Conservation (phyloP, 768 basidiomycete species). For the Leccinum incarnatum region DNA sequence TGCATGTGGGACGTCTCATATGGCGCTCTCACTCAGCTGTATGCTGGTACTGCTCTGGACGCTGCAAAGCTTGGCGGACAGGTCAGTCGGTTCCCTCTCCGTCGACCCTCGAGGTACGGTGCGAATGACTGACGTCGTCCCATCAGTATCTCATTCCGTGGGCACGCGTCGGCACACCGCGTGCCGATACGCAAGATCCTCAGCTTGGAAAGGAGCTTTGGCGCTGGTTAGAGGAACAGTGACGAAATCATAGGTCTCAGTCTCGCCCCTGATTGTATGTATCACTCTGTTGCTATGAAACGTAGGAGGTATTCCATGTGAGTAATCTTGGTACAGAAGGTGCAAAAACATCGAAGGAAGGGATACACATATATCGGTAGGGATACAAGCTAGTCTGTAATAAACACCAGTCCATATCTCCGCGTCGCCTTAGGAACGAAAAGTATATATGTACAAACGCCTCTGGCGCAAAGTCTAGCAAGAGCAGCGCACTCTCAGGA, state of each 20-base stretch:
- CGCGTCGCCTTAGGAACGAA: background rate
- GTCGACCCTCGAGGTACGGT: background rate
- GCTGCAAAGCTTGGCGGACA: conserved; percentile 7
- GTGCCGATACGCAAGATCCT: conserved; percentile 2
- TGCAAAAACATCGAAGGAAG: background rate
- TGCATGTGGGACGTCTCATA: background rate
- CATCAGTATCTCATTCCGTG: conserved; percentile 9
- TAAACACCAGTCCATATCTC: background rate
- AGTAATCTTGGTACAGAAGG: background rate
- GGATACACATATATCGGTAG: background rate
- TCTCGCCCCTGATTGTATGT: background rate
- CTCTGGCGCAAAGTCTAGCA: background rate
- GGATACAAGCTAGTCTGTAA: background rate
- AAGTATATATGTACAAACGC: background rate
- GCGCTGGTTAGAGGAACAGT: conserved; percentile 13
- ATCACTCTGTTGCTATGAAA: background rate
- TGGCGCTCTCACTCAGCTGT: conserved; percentile 10
- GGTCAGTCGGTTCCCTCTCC: background rate
- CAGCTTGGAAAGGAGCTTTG: conserved; percentile 13
- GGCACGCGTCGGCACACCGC: conserved; percentile 2
- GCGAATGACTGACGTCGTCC: too few relatives aligned
- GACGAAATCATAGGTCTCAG: background rate
- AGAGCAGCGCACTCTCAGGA: background rate
- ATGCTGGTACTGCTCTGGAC: conserved; percentile 6
- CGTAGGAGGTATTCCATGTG: background rate